Evolutionary conservation across 2,329 filamentous ascomycete species (phyloP).

Genomic region (Alternaria novae-zelandiae): DNA sequence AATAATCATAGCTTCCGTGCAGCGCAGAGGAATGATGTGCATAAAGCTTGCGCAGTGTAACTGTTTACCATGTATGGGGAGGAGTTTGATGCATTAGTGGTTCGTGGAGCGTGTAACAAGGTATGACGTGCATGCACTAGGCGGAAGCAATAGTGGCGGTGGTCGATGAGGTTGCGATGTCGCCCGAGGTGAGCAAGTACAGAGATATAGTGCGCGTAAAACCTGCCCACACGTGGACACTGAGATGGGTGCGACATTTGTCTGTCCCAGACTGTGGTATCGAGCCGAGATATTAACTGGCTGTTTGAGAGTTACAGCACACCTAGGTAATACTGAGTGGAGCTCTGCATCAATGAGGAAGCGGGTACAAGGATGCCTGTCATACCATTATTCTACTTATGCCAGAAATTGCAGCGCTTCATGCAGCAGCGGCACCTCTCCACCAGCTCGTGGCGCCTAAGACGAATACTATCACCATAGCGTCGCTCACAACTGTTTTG

Average conservation of each 20-base stretch:
- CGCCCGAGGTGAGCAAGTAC: background rate
- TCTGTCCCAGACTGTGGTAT: background rate
- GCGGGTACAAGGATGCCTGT: background rate
- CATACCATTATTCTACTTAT: conserved; percentile 4
- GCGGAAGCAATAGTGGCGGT: background rate
- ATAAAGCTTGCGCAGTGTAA: background rate
- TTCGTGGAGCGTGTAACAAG: background rate
- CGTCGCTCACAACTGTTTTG: conserved; percentile 72
- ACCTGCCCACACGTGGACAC: background rate
- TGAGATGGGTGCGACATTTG: background rate
- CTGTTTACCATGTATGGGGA: background rate
- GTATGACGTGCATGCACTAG: conserved; percentile 7
- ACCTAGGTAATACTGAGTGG: conserved; percentile 1
- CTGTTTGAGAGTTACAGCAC: background rate
- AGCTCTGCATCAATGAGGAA: background rate
- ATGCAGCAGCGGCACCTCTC: conserved; percentile 46
- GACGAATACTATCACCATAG: conserved; percentile 79
- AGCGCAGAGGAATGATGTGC: background rate
- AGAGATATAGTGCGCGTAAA: background rate
- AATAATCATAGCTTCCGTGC: background rate
- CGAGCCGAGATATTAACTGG: background rate
- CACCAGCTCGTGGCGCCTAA: conserved; percentile 65
- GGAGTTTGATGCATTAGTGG: background rate
- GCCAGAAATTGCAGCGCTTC: conserved; percentile 8
- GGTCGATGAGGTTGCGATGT: background rate